Conservation (phyloP, 2,329 filamentous ascomycete genomes). For the Colletotrichum sp. region DNA sequence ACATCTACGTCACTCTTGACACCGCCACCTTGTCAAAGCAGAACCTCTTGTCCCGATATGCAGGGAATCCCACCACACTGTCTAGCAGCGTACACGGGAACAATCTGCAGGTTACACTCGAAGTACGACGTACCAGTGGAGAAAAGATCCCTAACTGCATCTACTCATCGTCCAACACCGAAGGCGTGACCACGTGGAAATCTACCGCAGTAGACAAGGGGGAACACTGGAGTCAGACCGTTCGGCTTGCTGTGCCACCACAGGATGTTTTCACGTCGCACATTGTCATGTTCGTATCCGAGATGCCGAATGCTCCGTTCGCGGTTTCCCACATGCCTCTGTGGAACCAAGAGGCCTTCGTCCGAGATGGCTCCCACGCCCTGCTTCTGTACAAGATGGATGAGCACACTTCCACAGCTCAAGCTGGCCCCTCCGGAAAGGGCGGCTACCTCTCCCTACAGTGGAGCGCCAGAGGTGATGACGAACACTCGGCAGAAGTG, state of each 20-base stretch:
- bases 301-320: slow-evolving; percentile 86
- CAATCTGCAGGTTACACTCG: slow-evolving; percentile 87
- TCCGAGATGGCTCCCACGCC: slow-evolving; percentile 82
- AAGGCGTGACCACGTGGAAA: slow-evolving; percentile 83
- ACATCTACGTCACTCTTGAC: slow-evolving; percentile 90
- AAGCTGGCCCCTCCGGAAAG: slow-evolving; percentile 67
- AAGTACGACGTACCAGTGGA: slow-evolving; percentile 80
- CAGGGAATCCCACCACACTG: slow-evolving; percentile 77
- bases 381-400: slow-evolving; percentile 90
- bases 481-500: slow-evolving; percentile 74
- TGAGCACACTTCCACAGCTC: slow-evolving; percentile 78
- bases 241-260: slow-evolving; percentile 79
- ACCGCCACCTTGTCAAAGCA: slow-evolving; percentile 81
- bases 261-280: slow-evolving; percentile 84
- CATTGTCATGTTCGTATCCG: slow-evolving; percentile 86
- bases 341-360: slow-evolving; percentile 91
- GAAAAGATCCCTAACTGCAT: slow-evolving; percentile 89
- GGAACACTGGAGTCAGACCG: slow-evolving; percentile 85
- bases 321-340: slow-evolving; percentile 91
- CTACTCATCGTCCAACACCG: slow-evolving; percentile 81
- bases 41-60: slow-evolving; percentile 68
- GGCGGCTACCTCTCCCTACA: slow-evolving; percentile 87
- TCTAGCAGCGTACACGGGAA: slow-evolving; percentile 65
- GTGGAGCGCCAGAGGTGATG: slow-evolving; percentile 73
- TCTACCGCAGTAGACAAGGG: slow-evolving; percentile 81